Evolutionary conservation across 2,329 filamentous ascomycete genomes (phyloP), one percentile per base, ranked within the genome.

Genomic region (Apiospora koreana): DNA sequence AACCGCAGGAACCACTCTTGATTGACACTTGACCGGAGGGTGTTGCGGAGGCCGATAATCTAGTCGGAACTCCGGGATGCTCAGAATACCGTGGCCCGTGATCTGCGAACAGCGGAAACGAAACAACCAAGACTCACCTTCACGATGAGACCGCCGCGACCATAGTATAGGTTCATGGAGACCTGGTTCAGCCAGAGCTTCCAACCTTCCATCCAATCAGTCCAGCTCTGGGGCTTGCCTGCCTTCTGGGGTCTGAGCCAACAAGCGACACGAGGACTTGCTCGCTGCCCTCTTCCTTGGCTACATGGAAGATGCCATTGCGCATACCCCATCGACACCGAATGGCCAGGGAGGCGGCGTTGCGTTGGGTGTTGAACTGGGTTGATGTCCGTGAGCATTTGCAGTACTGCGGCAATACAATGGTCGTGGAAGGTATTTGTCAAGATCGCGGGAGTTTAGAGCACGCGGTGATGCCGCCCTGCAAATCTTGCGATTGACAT

Each of bases 271-370:
- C 92, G 38, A 93, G 85, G 45, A 93, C 86, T 70, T 87, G 86
- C 50, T 84, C 81, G 67, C 77, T 80, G 0, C 83, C 81, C 4
- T 84, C 81, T 75, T 92, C 88, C 79, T 90, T 92, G 12, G 90
- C 90, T 71, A 93, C 89, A 74, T 92, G 88, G 81, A 93, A 92
- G 46, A 92, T 86, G 68, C 87, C 90, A 76, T 92, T 89, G 68
- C 86, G 85, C 78, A 94, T 92, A 35, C 92, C 91, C 89, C 91
- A 93, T 73, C 84, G 83, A 80, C 91, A 93, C 68, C 92, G 87
- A 1, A 92, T 87, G 1, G 84, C 86, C 21, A 93, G 83, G 18
- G 90, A 92, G 42, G 86, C 86, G 70, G 86, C 86, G 76, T 93
- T 93, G 41, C 91, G 86, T 65, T 83, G 77, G 21, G 84, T 78